phyloP scores from a whole-genome alignment of 2,329 filamentous ascomycete species.

The Ophiobolus disseminans region DNA sequence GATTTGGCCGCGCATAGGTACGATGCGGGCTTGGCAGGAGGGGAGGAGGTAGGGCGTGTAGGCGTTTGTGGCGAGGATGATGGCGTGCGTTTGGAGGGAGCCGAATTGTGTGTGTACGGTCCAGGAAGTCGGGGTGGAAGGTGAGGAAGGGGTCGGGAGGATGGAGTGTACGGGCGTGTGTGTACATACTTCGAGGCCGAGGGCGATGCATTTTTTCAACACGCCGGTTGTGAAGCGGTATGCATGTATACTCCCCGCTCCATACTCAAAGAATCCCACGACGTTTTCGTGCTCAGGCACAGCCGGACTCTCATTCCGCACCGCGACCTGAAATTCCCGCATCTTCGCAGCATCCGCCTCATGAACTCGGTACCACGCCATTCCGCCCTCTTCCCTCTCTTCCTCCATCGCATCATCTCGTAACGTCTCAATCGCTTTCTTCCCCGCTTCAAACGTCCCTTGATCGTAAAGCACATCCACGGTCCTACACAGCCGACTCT shows the following conservation, averaged over 20 bases:
- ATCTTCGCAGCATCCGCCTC: constrained; percentile 14
- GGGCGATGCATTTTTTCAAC: constrained; percentile 32
- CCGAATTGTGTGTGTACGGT: constrained; percentile 27
- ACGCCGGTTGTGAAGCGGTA: constrained; percentile 41
- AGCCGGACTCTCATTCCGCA: constrained; percentile 25
- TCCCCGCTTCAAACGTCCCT: constrained; percentile 36
- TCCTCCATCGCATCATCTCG: constrained; percentile 27
- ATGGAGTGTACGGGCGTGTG: constrained; percentile 38
- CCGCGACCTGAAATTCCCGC: constrained; percentile 26
- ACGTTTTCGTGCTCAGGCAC: constrained; percentile 26
- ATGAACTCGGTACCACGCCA: constrained; percentile 41
- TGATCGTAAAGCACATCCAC: constrained; percentile 65
- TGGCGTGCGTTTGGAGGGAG: constrained; percentile 19
- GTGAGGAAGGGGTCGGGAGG: neutral
- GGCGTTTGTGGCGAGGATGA: constrained; percentile 47
- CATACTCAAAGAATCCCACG: constrained; percentile 40
- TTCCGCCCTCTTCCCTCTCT: constrained; percentile 29
- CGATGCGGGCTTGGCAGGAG: constrained; percentile 49
- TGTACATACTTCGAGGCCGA: constrained; percentile 36
- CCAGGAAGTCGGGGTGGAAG: constrained; percentile 11
- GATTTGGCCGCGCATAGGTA: constrained; percentile 52
- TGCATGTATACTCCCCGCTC: constrained; percentile 41
- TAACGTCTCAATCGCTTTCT: constrained; percentile 31
- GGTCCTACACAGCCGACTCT: constrained; percentile 60
- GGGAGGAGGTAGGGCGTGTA: constrained; percentile 42